Evolutionary conservation across 2,329 filamentous ascomycete species (phyloP).

Genomic region (Ciborinia camelliae): DNA sequence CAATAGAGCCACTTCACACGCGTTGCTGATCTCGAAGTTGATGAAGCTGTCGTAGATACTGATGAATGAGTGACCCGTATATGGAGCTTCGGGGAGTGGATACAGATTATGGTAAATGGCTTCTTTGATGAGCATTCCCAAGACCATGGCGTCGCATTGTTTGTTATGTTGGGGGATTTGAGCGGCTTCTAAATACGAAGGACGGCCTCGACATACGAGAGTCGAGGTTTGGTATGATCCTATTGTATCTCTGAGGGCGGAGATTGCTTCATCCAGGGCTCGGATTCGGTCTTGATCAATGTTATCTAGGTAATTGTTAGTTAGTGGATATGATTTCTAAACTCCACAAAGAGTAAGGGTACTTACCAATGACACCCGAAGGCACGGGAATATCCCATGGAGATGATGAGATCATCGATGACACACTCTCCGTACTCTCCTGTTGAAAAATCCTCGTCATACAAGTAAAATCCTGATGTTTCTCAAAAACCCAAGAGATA

Average conservation of each 20-base stretch:
- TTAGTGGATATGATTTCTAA: fast-evolving
- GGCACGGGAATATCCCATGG: conserved; percentile 11
- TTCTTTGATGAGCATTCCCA: conserved; percentile 5
- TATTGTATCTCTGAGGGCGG: conserved; percentile 5
- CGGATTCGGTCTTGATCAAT: conserved; percentile 7
- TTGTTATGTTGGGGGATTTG: not conserved
- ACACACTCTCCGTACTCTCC: conserved; percentile 10
- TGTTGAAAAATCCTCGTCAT: conserved; percentile 11
- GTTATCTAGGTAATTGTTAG: not conserved
- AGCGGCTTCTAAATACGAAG: not conserved
- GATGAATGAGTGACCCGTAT: not conserved
- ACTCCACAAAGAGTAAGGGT: fast-evolving
- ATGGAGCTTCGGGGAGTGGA: conserved; percentile 8
- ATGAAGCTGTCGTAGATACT: conserved; percentile 4
- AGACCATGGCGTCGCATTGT: conserved; percentile 14
- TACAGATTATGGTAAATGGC: conserved; percentile 3
- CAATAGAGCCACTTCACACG: not conserved
- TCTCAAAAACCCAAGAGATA: conserved; percentile 18
- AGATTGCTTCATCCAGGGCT: conserved; percentile 1
- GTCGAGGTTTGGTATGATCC: not conserved
- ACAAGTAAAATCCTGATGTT: not conserved
- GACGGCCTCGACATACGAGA: not conserved
- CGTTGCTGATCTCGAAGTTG: conserved; percentile 3
- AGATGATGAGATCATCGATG: not conserved
- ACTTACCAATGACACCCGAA: not conserved